phyloP scores from a whole-genome alignment of 139 green algal species.

The Volvox africanus region DNA sequence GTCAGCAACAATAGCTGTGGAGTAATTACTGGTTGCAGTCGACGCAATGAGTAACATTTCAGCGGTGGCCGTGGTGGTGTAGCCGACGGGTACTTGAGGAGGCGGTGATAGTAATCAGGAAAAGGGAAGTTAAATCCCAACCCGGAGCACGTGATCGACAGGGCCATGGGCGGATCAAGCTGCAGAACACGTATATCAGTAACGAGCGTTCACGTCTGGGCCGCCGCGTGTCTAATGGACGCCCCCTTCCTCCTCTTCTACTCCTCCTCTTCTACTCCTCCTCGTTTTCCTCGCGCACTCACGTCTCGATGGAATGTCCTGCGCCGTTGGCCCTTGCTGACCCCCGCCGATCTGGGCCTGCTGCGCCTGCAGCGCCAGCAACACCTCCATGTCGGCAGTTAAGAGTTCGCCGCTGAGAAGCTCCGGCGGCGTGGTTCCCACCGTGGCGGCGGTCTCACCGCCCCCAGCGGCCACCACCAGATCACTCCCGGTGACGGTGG shows the following conservation, averaged over 20 bases:
- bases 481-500: not conserved
- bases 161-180: too few species aligned
- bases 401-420: slow-evolving; percentile 18
- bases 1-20: too few species aligned
- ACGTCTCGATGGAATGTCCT: not conserved
- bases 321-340: not conserved
- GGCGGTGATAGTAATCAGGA: too few species aligned
- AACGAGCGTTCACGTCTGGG: too few species aligned
- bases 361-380: slow-evolving; percentile 21
- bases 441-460: not conserved
- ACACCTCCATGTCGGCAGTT: slow-evolving; percentile 15
- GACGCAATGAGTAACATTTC: too few species aligned
- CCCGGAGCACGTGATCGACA: too few species aligned
- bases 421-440: not conserved
- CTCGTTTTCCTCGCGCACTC: not conserved
- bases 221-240: too few species aligned
- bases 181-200: too few species aligned
- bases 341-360: not conserved
- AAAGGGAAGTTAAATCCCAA: too few species aligned
- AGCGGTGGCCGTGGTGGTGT: too few species aligned
- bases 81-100: too few species aligned
- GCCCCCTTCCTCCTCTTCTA: not conserved
- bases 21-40: too few species aligned
- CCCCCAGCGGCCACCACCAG: not conserved
- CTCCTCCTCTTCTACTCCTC: not conserved